Evolutionary conservation across 1,284 basidiomycete species (phyloP), one percentile per base, ranked within the genome.

Genomic region (Bjerkandera adusta): DNA sequence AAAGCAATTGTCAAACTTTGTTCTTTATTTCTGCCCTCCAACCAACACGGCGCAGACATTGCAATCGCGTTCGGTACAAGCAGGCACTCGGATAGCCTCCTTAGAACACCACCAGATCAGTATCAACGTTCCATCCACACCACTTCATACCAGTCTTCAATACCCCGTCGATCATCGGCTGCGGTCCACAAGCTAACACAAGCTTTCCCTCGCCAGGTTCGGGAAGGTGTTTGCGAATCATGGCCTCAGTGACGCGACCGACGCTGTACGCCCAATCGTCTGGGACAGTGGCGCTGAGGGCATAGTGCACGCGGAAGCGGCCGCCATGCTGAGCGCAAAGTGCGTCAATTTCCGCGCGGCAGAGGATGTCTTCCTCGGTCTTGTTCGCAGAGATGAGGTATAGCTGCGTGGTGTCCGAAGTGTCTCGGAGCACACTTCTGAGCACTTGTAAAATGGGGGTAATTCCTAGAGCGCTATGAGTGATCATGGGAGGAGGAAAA

Each of bases 401-500:
- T 11, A 79, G 62, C n/a, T 68, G 67, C 2, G 74, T 72, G 0
- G 47, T 52, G 44, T 75, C 70, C 15, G 56, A 50, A 0, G 47
- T 21, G 53, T 81, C 77, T 18, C 65, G 62, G 39, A 82, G 61
- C 30, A 83, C 66, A 32, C 70, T 71, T 1, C 76, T 70, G 1
- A 82, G 63, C 12, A 81, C 70, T 56, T 80, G 77, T 1, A 79
- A 58, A 35, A 81, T 81, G 0, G 83, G 82, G 0, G 82, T 82
- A 48, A 85, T 77, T 13, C 80, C 81, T 71, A 43, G 13, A 26
- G 12, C 18, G 4, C 18, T 20, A 27, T 22, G 4, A 24, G 12
- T n/a, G 25, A 45, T 33, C 33, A n/a, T n/a, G n/a, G 30, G n/a
- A 12, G 30, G 5, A 24, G 16, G 18, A 5, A 18, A 13, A 35